Base-by-base conservation (phyloP, 345 rosid species). In the Boechera divaricarpa region DNA sequence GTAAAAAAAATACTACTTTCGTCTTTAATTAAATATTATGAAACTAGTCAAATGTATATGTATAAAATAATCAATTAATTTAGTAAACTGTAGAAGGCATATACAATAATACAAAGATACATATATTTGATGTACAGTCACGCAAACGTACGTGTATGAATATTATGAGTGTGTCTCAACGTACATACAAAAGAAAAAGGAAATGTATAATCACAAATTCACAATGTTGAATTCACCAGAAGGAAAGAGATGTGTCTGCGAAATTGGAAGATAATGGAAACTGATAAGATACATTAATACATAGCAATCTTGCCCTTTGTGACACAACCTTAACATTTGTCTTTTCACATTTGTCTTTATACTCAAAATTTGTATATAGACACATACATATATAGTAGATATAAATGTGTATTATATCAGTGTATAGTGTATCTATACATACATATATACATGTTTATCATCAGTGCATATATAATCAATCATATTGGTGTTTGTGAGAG, bases 281-380 rank as follows among this genome's bases (percentile, higher is more conserved):
- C 65, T 73, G 78, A 72, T 63, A 26, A 60, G 79, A 79, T 64
- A 63, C 79, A 70, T 69, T 76, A 74, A 56, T 15, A 41, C 69
- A 79, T 76, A 70, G 79, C 79, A 71, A 80, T 70, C 66, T 53
- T 71, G 87, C 76, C 76, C 87, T 86, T 86, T 58, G 87, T 90
- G 92, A 91, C 93, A 84, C 80, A 90, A 89, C 96, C 98, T 91
- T 91, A 88, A 94, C 82, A 81, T 88, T 90, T 91, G 98, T 94
- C 97, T 88, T 87, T 90, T 87, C 93, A 90, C 83, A 75, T 89
- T 86, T 86, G 97, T 90, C 94, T 83, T 72, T 80, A 83, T 70
- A 28, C 76, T 69, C 58, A 52, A 16, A 7, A 26, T 4, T 24
- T 49, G 8, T 72, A 51, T 63, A 62, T n/a, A n/a, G 11, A 41